These are phyloP conservation scores for Cotoneaster glaucophyllus DNA, from an alignment of 306 rosid genomes.

Conservation along the genomic window DNA sequence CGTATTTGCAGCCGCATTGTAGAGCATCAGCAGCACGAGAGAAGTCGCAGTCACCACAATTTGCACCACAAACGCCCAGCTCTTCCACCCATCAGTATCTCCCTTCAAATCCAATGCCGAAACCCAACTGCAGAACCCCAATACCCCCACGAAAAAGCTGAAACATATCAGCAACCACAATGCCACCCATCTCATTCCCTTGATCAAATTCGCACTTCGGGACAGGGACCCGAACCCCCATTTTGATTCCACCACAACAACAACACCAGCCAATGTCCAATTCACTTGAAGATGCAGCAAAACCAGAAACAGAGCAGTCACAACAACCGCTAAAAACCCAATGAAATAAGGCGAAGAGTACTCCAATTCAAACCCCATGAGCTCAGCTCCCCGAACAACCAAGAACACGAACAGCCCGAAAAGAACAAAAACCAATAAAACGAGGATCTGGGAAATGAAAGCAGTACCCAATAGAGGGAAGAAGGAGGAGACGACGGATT, in stretches of 20 bases:
- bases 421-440: neutral
- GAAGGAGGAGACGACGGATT: slow-evolving; percentile 32
- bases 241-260: slow-evolving; percentile 37
- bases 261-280: slow-evolving; percentile 42
- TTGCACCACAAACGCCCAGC: slow-evolving; percentile 39
- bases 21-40: slow-evolving; percentile 39
- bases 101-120: slow-evolving; percentile 11
- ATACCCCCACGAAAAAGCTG: slow-evolving; percentile 16
- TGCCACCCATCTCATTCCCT: slow-evolving; percentile 38
- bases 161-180: slow-evolving; percentile 32
- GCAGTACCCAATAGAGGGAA: slow-evolving; percentile 36
- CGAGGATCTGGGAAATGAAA: slow-evolving; percentile 11
- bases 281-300: slow-evolving; percentile 38
- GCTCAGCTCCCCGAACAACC: neutral
- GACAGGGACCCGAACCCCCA: slow-evolving; percentile 40
- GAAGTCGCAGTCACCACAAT: slow-evolving; percentile 44
- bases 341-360: slow-evolving; percentile 24
- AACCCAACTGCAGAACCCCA: slow-evolving; percentile 24
- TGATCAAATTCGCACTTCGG: slow-evolving; percentile 34
- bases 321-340: neutral
- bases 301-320: neutral
- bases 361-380: slow-evolving; percentile 8
- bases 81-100: slow-evolving; percentile 31
- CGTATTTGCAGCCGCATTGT: slow-evolving; percentile 40
- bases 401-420: slow-evolving; percentile 13